Percentiles rank a stretch among this genome's conserved stretches.
Evolutionary conservation across 2,329 filamentous ascomycete genomes (phyloP).

Genomic region (Arthrobotrys pseudoclavata): DNA sequence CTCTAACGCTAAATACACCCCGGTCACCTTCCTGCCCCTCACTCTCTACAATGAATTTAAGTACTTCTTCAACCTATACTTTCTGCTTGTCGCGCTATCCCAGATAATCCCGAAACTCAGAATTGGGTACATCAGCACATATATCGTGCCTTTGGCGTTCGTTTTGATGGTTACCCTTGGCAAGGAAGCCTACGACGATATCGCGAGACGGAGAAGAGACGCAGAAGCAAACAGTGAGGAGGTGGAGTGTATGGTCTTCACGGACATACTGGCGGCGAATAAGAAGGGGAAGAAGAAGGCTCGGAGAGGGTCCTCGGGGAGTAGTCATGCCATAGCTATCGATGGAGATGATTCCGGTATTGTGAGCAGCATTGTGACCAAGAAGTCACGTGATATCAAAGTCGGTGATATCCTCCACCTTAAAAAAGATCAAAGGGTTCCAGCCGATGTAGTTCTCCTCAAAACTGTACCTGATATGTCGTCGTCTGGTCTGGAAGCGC

Average conservation of each 20-base stretch:
- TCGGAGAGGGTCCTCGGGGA: constrained; percentile 44
- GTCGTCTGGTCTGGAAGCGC: constrained; percentile 62
- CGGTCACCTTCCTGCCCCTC: constrained; percentile 90
- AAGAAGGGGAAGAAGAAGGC: constrained; percentile 62
- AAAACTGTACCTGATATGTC: constrained; percentile 77
- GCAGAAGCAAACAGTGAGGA: constrained; percentile 93
- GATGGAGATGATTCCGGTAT: constrained; percentile 37
- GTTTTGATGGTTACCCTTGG: constrained; percentile 92
- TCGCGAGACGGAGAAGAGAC: constrained; percentile 85
- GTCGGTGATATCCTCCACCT: constrained; percentile 97
- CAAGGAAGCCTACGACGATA: constrained; percentile 95
- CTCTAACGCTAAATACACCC: constrained; percentile 97
- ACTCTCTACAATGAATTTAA: constrained; percentile 99
- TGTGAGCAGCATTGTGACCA: constrained; percentile 70
- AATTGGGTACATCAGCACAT: constrained; percentile 95
- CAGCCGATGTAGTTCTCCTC: constrained; percentile 92
- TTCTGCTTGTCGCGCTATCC: constrained; percentile 92
- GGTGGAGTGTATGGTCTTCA: constrained; percentile 57
- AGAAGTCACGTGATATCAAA: constrained; percentile 87
- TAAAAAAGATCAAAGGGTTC: constrained; percentile 90
- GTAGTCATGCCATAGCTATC: constrained; percentile 62
- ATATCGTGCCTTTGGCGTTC: constrained; percentile 91
- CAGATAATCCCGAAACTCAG: constrained; percentile 89
- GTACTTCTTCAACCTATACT: constrained; percentile 99
- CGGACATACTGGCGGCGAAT: constrained; percentile 60